Conservation (phyloP, 2,329 filamentous ascomycete species). For the Pleomassaria siparia region DNA sequence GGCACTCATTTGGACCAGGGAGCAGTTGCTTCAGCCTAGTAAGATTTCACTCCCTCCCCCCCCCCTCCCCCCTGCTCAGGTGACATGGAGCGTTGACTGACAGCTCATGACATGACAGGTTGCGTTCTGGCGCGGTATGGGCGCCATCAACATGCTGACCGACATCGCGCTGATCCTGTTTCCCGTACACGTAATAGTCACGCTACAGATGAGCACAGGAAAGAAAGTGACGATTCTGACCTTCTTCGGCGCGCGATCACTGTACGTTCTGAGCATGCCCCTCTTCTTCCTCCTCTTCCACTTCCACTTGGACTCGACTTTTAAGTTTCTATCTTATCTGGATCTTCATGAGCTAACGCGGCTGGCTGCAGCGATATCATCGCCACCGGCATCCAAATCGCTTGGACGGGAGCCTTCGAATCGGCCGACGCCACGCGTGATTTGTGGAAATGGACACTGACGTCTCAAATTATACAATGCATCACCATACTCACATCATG, state of each 20-base stretch:
- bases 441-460: constrained; percentile 39
- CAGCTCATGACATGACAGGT: constrained; percentile 13
- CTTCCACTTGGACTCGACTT: background rate
- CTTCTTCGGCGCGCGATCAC: constrained; percentile 35
- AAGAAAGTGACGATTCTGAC: constrained; percentile 39
- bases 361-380: constrained; percentile 35
- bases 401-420: constrained; percentile 29
- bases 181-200: constrained; percentile 37
- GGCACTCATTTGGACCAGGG: constrained; percentile 20
- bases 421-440: constrained; percentile 30
- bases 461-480: constrained; percentile 37
- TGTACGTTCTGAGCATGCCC: constrained; percentile 30
- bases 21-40: constrained; percentile 28
- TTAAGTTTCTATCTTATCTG: background rate
- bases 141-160: constrained; percentile 36
- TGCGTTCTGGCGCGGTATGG: constrained; percentile 34
- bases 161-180: constrained; percentile 37
- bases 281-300: too few species aligned
- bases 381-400: constrained; percentile 34
- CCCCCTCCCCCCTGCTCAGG: too few species aligned
- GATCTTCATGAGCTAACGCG: too few species aligned
- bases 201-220: constrained; percentile 36
- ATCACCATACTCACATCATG: constrained; percentile 40
- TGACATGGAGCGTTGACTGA: constrained; percentile 6
- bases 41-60: constrained; percentile 12